Conservation (phyloP, 768 basidiomycete genomes). For the Mycena olivaceomarginata region DNA sequence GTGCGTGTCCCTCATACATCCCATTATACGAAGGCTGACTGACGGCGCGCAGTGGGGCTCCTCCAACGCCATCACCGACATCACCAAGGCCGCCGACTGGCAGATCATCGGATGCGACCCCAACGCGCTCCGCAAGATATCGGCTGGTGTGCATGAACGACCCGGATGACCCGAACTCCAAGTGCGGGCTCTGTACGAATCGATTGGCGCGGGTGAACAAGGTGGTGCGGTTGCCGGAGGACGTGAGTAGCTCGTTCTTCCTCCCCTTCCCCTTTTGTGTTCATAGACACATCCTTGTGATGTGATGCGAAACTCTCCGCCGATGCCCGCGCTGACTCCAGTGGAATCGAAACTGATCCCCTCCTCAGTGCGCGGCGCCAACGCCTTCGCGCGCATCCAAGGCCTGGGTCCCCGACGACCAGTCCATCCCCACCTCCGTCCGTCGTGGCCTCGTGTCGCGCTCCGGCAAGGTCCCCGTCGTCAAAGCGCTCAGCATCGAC, state of each 20-base stretch:
- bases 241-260: conserved; percentile 45
- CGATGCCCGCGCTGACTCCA: neutral
- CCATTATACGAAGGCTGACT: neutral
- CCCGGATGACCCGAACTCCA: conserved; percentile 31
- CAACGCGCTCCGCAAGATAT: conserved; percentile 53
- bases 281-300: no score
- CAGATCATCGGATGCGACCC: conserved; percentile 58
- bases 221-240: conserved; percentile 57
- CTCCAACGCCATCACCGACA: conserved; percentile 55
- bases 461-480: conserved; percentile 18
- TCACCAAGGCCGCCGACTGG: conserved; percentile 64
- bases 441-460: conserved; percentile 21
- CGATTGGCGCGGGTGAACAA: conserved; percentile 55
- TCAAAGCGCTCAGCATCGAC: conserved; percentile 37
- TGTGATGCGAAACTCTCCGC: no score
- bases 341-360: no score
- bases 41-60: conserved; percentile 44
- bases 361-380: conserved; percentile 30
- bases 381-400: conserved; percentile 38
- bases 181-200: conserved; percentile 54
- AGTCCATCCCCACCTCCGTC: conserved; percentile 25
- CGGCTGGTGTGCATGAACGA: conserved; percentile 57
- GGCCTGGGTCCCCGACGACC: conserved; percentile 31
- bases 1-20: neutral
- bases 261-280: no score